Conservation (phyloP, 2,329 filamentous ascomycete genomes). For the Fusarium sp. region DNA sequence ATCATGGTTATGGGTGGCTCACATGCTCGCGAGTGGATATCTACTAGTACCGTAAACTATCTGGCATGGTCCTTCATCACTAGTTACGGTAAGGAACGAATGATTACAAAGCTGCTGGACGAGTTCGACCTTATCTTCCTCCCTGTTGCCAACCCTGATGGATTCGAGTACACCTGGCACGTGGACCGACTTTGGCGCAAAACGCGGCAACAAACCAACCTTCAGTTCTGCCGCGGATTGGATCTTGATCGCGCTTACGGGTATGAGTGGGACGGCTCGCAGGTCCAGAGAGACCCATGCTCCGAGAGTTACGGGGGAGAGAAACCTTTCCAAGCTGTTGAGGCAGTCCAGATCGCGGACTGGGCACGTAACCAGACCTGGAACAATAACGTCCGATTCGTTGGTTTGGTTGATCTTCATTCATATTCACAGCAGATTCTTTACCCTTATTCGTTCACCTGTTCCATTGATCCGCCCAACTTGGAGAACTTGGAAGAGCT, state of each 20-base stretch:
- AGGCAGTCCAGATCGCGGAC: conserved; percentile 78
- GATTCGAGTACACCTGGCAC: conserved; percentile 94
- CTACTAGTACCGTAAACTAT: conserved; percentile 90
- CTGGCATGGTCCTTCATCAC: conserved; percentile 90
- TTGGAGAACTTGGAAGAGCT: conserved; percentile 93
- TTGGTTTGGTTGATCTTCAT: conserved; percentile 91
- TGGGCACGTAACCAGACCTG: conserved; percentile 87
- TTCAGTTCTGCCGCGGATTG: conserved; percentile 86
- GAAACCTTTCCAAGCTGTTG: conserved; percentile 83
- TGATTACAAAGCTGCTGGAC: conserved; percentile 81
- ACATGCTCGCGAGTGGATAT: conserved; percentile 98
- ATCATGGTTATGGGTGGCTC: conserved; percentile 85
- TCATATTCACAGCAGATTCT: conserved; percentile 96
- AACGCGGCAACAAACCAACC: conserved; percentile 84
- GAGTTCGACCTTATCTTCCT: conserved; percentile 90
- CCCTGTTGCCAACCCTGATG: conserved; percentile 91
- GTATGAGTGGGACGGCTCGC: conserved; percentile 82
- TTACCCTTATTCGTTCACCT: conserved; percentile 92
- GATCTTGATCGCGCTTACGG: conserved; percentile 91
- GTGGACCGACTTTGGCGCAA: conserved; percentile 95
- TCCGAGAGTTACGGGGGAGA: conserved; percentile 91
- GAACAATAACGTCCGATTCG: conserved; percentile 78
- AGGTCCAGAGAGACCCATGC: conserved; percentile 80
- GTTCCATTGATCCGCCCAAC: conserved; percentile 80
- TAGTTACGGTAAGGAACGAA: conserved; percentile 77